Evolutionary conservation across 495 filamentous ascomycete species (phyloP).

Genomic region (Emericellopsis terricola): DNA sequence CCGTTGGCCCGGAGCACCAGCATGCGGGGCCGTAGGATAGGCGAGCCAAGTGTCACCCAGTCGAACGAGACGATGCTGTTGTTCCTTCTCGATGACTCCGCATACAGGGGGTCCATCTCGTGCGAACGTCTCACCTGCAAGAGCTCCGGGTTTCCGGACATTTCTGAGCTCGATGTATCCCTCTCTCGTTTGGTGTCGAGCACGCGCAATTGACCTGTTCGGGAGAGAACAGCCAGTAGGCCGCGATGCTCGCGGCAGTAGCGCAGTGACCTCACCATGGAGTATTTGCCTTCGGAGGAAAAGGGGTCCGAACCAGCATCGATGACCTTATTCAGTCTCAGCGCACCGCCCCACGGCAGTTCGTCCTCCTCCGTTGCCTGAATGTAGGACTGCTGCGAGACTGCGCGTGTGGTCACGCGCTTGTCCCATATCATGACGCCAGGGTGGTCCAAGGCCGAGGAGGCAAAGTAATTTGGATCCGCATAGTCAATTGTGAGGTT

Average conservation of each 20-base stretch:
- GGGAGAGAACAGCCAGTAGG: conserved; percentile 58
- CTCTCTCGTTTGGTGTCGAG: conserved; percentile 51
- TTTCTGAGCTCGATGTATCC: conserved; percentile 15
- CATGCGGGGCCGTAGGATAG: conserved; percentile 41
- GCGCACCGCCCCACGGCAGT: conserved; percentile 36
- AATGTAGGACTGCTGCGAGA: conserved; percentile 23
- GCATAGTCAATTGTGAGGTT: conserved; percentile 79
- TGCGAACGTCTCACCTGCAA: conserved; percentile 32
- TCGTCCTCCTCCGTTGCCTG: conserved; percentile 29
- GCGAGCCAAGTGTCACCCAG: conserved; percentile 48
- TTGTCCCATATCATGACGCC: conserved; percentile 84
- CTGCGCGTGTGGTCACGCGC: conserved; percentile 38
- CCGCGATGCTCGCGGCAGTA: conserved; percentile 61
- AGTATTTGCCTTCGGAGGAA: conserved; percentile 27
- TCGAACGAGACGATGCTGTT: conserved; percentile 73
- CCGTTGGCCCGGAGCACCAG: conserved; percentile 53
- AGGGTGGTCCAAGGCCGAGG: conserved; percentile 48
- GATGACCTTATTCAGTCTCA: conserved; percentile 51
- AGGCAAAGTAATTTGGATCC: conserved; percentile 89
- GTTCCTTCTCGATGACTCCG: conserved; percentile 24
- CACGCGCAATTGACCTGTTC: conserved; percentile 59
- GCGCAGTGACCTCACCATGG: conserved; percentile 56
- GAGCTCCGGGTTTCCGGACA: conserved; percentile 27
- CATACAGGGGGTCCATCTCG: conserved; percentile 32
- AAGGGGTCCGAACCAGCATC: conserved; percentile 22